Base-by-base conservation (phyloP, 2,329 filamentous ascomycete species). In the Aspergillus floridensis region DNA sequence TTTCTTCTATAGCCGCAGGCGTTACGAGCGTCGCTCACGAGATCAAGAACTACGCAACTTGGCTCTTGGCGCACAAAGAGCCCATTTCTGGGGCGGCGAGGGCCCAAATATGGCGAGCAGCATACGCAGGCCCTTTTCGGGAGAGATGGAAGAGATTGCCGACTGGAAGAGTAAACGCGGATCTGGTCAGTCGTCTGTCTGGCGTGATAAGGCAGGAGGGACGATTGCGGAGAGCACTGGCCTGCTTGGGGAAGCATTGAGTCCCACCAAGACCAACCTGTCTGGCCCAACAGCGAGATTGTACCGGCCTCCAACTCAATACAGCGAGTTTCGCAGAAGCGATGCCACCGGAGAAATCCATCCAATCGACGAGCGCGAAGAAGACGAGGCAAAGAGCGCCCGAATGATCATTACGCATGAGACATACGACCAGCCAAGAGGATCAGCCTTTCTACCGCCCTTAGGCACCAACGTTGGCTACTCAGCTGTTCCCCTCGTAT, bases 301-400 rank as follows among this genome's bases (percentile, higher is more conserved):
- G 32, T 76, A 76, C 46, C 61, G 68, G 5, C 77, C 77, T 50
- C 76, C 76, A 4, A 74, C 77, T 21, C 71, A 74, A 49, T 82
- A 81, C 64, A 80, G 83, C 32, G 81, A 83, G 53, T 76, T 74
- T 48, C 77, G 82, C 53, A 72, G 79, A 32, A 80, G 76, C 58
- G 78, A 81, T 19, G 79, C 79, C 7, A 80, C 82, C 32, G 81
- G 81, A 3, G 76, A 79, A 24, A 88, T 88, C 26, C 85, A 87
- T 67, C 84, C 85, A 0, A 88, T 88, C 49, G 85, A 86, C 41
- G 84, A 86, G 68, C 74, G 81, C 12, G 86, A 88, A 59, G 86
- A 87, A 62, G 83, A 86, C 53, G 83, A 85, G 59, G 77, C 77
- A 16, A 49, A 58, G 14, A 19, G 29, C 11, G n/a, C 41, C 10